A percentile compares a stretch with the other conserved stretches of the same genome.
phyloP scores from a whole-genome alignment of 257 asterid genomes.

The Ballota nigra region DNA sequence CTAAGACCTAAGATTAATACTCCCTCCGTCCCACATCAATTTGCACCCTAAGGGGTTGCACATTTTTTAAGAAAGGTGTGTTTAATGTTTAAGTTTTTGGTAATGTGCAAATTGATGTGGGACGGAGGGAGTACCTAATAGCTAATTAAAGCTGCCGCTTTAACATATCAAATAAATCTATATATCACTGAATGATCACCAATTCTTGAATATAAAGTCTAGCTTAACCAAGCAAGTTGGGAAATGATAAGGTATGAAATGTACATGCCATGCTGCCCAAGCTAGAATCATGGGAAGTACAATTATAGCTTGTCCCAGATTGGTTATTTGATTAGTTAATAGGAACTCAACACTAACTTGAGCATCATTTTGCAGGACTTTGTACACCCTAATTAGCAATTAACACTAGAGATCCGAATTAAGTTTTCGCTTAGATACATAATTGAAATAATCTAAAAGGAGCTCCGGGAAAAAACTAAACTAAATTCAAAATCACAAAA shows the following conservation, averaged over 20 bases:
- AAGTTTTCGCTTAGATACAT: not conserved
- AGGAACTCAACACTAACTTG: not conserved
- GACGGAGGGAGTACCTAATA: not conserved
- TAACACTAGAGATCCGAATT: conserved; percentile 4
- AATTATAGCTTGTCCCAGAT: not conserved
- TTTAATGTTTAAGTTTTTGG: too few relatives aligned
- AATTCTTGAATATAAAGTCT: not conserved
- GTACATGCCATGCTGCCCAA: not conserved
- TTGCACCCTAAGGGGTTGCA: too few relatives aligned
- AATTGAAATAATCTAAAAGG: not conserved
- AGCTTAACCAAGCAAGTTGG: not conserved
- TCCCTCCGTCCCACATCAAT: too few relatives aligned
- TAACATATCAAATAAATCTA: conserved; percentile 1
- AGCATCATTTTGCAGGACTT: not conserved
- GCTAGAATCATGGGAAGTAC: not conserved
- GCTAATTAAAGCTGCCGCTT: not conserved
- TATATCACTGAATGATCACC: not conserved
- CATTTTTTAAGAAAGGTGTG: too few relatives aligned
- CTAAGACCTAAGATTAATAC: not conserved
- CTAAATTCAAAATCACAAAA: not conserved
- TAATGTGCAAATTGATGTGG: too few relatives aligned
- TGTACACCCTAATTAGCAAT: not conserved
- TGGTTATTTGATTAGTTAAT: not conserved
- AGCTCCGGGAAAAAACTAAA: not conserved
- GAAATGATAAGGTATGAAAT: not conserved